phyloP scores from a whole-genome alignment of 345 rosid genomes.

The Eucalyptus microcorys region DNA sequence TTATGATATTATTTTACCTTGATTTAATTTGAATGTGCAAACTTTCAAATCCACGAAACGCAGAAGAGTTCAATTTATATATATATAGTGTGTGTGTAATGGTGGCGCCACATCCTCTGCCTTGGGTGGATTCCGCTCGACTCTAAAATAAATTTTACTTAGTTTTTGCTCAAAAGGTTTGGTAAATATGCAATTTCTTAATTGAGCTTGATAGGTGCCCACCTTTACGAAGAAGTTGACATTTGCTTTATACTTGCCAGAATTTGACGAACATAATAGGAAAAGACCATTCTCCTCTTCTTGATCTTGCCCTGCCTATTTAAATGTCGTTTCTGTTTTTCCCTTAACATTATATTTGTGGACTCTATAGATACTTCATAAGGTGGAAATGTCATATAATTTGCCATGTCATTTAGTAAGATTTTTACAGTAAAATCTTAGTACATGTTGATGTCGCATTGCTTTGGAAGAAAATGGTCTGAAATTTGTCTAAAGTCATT shows the following conservation, averaged over 20 bases:
- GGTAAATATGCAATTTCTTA: not conserved
- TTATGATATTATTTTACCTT: too few relatives aligned
- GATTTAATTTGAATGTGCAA: too few relatives aligned
- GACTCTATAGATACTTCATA: not conserved
- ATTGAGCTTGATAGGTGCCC: not conserved
- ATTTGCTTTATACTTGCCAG: not conserved
- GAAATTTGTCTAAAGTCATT: not conserved
- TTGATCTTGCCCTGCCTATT: not conserved
- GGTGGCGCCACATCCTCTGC: not conserved
- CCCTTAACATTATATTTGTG: not conserved
- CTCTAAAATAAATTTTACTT: not conserved
- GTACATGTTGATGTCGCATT: not conserved
- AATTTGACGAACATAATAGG: not conserved
- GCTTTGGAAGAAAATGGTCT: not conserved
- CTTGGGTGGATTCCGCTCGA: not conserved
- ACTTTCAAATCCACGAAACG: too few relatives aligned
- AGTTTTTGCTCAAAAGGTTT: not conserved
- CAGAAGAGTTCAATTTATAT: too few relatives aligned
- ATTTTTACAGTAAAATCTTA: not conserved
- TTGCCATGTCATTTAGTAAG: not conserved
- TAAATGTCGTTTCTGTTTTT: not conserved
- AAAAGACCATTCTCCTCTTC: not conserved
- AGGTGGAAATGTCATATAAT: not conserved
- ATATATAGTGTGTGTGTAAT: too few relatives aligned
- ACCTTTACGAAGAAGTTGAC: not conserved